A percentile compares a stretch with the other conserved stretches of the same genome.
These are phyloP conservation scores for Monosporozyma siamensis DNA, from an alignment of 805 yeast genomes.

Conservation along the genomic window DNA sequence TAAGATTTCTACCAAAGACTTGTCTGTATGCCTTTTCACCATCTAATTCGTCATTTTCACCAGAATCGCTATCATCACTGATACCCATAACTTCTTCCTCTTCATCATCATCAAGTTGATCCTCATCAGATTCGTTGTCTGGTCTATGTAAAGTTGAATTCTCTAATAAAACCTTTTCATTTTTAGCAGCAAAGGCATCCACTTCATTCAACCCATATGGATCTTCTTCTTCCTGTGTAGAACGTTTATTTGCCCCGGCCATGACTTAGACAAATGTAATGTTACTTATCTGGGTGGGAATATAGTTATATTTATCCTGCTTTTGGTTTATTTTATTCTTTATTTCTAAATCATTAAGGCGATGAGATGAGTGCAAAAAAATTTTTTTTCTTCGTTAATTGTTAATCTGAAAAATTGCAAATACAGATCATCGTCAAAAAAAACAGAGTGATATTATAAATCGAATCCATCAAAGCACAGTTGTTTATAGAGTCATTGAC, in stretches of 20 bases:
- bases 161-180: conserved; percentile 47
- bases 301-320: not conserved
- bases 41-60: conserved; percentile 26
- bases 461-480: too few species aligned
- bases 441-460: not conserved
- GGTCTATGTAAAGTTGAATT: conserved; percentile 42
- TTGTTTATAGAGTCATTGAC: too few species aligned
- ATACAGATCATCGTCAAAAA: conserved; percentile 1
- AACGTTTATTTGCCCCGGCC: conserved; percentile 7
- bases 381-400: not conserved
- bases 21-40: conserved; percentile 33
- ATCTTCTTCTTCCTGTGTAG: conserved; percentile 19
- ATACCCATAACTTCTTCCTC: conserved; percentile 44
- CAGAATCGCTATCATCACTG: conserved; percentile 15
- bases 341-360: conserved; percentile 3
- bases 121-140: conserved; percentile 39
- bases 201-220: conserved; percentile 52
- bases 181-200: conserved; percentile 54
- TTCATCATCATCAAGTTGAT: conserved; percentile 35
- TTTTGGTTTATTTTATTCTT: not conserved
- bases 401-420: conserved; percentile 4
- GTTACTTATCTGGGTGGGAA: too few species aligned
- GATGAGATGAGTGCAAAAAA: conserved; percentile 17
- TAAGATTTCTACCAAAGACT: conserved; percentile 28
- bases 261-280: not conserved